Evolutionary conservation across 2,329 filamentous ascomycete genomes (phyloP).

Genomic region (Claviceps paspali): DNA sequence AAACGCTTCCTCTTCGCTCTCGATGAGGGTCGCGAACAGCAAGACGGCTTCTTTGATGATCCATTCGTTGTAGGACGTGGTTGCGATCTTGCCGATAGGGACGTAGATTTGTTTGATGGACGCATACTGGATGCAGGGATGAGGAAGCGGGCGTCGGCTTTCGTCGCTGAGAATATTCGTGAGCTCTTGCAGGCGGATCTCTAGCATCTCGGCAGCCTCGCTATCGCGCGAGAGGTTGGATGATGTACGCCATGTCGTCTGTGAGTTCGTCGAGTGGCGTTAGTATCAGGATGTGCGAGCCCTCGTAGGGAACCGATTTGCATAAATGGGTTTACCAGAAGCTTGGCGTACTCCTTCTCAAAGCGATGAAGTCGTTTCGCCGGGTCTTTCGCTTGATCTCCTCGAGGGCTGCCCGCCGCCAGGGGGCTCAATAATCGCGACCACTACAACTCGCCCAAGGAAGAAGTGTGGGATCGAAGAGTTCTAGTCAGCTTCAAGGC

Average conservation of each 20-base stretch:
- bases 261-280: conserved; percentile 5
- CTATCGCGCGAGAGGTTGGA: conserved; percentile 44
- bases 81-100: conserved; percentile 76
- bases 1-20: conserved; percentile 93
- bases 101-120: conserved; percentile 79
- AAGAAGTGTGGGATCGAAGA: not conserved
- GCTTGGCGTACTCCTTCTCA: conserved; percentile 48
- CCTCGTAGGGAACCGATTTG: too few species aligned
- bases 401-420: conserved; percentile 37
- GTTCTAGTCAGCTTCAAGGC: conserved; percentile 2
- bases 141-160: conserved; percentile 71
- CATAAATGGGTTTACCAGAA: too few species aligned
- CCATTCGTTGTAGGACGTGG: conserved; percentile 68
- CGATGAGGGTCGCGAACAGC: conserved; percentile 82
- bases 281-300: too few species aligned
- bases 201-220: conserved; percentile 47
- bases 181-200: conserved; percentile 47
- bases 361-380: conserved; percentile 49
- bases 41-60: conserved; percentile 73
- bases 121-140: conserved; percentile 81
- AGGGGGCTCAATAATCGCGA: conserved; percentile 51
- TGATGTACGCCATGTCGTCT: conserved; percentile 44
- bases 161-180: conserved; percentile 73
- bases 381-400: conserved; percentile 46
- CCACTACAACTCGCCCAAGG: conserved; percentile 31